Percentiles rank a stretch among this genome's conserved stretches.
Evolutionary conservation across 331 rosid species (phyloP).

Genomic region (Prunus yedoensis): DNA sequence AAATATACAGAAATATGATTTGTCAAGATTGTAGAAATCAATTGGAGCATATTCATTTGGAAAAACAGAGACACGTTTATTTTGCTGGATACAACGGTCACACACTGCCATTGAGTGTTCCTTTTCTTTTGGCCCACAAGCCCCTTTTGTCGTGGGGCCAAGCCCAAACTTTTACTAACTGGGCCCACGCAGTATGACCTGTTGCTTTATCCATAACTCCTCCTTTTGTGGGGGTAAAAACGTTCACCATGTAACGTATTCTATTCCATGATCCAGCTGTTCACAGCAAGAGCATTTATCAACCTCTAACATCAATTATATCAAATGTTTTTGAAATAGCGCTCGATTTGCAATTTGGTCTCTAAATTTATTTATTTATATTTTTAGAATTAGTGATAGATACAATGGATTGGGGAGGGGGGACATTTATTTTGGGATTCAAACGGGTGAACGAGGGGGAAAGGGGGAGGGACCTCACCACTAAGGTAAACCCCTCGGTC

Average conservation of each 20-base stretch:
- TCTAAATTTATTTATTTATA: no score
- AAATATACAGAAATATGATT: not conserved
- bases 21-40: constrained; percentile 17
- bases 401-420: no score
- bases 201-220: not conserved
- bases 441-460: no score
- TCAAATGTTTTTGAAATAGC: not conserved
- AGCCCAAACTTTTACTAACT: not conserved
- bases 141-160: not conserved
- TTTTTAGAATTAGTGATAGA: no score
- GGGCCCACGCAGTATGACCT: constrained; percentile 7
- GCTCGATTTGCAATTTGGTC: no score
- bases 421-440: no score
- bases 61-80: constrained; percentile 21
- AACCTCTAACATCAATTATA: not conserved
- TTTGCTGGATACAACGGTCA: constrained; percentile 24
- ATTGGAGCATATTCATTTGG: constrained; percentile 14
- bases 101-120: not conserved
- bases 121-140: constrained; percentile 16
- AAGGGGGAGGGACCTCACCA: no score
- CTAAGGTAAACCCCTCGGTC: no score
- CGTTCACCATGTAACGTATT: constrained; percentile 4
- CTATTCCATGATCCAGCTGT: constrained; percentile 17
- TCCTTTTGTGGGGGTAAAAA: not conserved
- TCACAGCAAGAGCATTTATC: not conserved